Percentiles rank a stretch among this genome's conserved stretches.
Conservation (phyloP, 805 yeast genomes). For the Komagataella phaffii region DNA sequence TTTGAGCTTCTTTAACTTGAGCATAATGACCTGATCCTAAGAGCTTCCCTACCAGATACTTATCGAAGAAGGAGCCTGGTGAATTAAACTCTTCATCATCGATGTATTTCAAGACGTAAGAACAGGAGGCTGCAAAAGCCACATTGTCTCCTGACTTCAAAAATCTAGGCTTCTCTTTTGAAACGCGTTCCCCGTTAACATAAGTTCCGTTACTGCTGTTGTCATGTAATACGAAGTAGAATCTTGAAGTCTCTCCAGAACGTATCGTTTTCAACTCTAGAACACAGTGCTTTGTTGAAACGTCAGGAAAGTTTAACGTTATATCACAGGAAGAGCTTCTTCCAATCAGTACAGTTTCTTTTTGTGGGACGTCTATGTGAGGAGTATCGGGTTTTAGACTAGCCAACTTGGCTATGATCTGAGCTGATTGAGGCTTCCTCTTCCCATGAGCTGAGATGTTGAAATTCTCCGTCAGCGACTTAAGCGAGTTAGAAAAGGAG, state of each 20-base stretch:
- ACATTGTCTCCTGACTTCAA: conserved; percentile 54
- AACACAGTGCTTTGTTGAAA: conserved; percentile 54
- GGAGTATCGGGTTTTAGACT: conserved; percentile 3
- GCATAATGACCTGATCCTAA: conserved; percentile 76
- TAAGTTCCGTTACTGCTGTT: conserved; percentile 53
- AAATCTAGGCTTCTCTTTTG: conserved; percentile 32
- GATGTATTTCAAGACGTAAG: conserved; percentile 16
- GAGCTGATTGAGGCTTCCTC: neutral
- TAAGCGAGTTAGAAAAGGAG: neutral
- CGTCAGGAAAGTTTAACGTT: conserved; percentile 29
- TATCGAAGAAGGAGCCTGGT: conserved; percentile 37
- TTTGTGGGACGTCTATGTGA: conserved; percentile 2
- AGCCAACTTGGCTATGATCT: conserved; percentile 2
- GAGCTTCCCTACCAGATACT: conserved; percentile 40
- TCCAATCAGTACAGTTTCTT: conserved; percentile 20
- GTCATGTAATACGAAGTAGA: conserved; percentile 18
- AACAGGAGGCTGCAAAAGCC: conserved; percentile 27
- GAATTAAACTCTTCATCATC: conserved; percentile 4
- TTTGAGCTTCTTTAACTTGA: conserved; percentile 57
- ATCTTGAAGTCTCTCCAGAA: conserved; percentile 12
- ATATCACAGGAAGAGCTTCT: conserved; percentile 51
- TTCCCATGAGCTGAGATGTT: neutral
- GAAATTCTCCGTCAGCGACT: neutral
- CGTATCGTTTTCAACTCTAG: conserved; percentile 27
- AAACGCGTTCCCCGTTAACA: conserved; percentile 41